A percentile compares a stretch with the other conserved stretches of the same genome.
Evolutionary conservation across 1,284 basidiomycete species (phyloP).

Genomic region (Sparassis latifolia): DNA sequence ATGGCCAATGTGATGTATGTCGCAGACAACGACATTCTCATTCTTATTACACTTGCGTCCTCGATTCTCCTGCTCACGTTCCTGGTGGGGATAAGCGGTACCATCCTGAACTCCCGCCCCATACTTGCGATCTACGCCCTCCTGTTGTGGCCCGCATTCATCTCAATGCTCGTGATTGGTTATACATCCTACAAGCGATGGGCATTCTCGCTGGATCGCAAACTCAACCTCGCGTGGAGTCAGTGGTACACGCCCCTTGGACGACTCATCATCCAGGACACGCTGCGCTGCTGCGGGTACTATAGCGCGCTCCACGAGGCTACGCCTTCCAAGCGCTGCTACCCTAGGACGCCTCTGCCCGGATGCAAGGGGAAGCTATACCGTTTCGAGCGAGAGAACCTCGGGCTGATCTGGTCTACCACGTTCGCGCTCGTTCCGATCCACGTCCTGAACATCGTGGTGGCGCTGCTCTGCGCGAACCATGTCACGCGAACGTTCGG

Average conservation of each 20-base stretch:
- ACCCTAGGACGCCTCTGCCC: constrained; percentile 56
- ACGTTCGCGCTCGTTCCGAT: constrained; percentile 61
- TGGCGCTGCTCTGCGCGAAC: constrained; percentile 64
- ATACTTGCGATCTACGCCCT: constrained; percentile 68
- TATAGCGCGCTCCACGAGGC: constrained; percentile 61
- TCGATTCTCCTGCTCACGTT: constrained; percentile 56
- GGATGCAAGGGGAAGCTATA: constrained; percentile 67
- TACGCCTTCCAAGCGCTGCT: constrained; percentile 55
- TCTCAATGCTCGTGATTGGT: constrained; percentile 59
- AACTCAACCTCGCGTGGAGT: constrained; percentile 70
- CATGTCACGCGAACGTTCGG: constrained; percentile 67
- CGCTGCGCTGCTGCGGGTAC: constrained; percentile 70
- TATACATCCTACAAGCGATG: constrained; percentile 67
- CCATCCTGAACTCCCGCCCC: constrained; percentile 68
- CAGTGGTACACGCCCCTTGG: constrained; percentile 53
- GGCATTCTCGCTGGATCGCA: constrained; percentile 66
- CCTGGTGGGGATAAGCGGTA: constrained; percentile 60
- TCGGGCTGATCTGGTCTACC: constrained; percentile 50
- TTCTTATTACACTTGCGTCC: constrained; percentile 56
- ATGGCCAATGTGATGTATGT: constrained; percentile 48
- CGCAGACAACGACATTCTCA: constrained; percentile 49
- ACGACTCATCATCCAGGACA: constrained; percentile 59
- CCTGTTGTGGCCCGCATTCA: constrained; percentile 64
- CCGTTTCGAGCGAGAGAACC: constrained; percentile 50
- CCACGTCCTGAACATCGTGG: constrained; percentile 58